Base-by-base conservation (phyloP, 108 stramenopile species). In the Cyclotella cryptica region DNA sequence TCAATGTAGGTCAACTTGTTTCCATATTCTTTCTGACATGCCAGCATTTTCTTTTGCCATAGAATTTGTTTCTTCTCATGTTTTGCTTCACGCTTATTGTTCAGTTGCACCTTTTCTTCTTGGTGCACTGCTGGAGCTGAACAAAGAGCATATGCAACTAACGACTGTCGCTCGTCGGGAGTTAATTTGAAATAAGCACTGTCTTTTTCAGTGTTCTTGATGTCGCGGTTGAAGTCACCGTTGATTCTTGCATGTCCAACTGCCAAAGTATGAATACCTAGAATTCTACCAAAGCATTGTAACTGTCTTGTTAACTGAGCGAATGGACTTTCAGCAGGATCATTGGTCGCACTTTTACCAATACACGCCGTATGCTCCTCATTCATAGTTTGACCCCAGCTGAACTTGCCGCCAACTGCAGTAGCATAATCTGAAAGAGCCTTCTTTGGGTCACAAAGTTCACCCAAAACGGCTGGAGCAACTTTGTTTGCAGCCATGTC, bases 11-110 rank as follows among this genome's bases (percentile, higher is more conserved):
- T 47, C 22, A 66, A 14, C 17, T n/a, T 22, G 22, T 66, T 24
- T 45, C 12, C 26, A 47, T 66, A 66, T 43, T 66, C 45, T 15
- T 22, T 47, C 27, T 45, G 22, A 18, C 18, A 11, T 4, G 45
- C 45, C n/a, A 47, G 22, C 43, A 47, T 45, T 47, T 35, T 35
- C 35, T 35, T 35, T 35, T 35, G 35, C 35, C 35, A 6, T 35
- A 35, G 35, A 35, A 35, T 35, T 35, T 35, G 35, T 35, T 66
- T 17, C 65, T 66, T 66, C 65, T 66, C 26, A 13, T 46, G 9
- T 22, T 47, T 66, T 46, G 65, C 65, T 26, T 66, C 45, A 5
- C 21, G 65, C 26, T 66, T 3, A 14, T 24, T 47, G 7, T 45
- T 10, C 2, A 47, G 12, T 10, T 35, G 40, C n/a, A 22, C 22